Conservation (phyloP, 306 rosid species). For the Alnus rubra region DNA sequence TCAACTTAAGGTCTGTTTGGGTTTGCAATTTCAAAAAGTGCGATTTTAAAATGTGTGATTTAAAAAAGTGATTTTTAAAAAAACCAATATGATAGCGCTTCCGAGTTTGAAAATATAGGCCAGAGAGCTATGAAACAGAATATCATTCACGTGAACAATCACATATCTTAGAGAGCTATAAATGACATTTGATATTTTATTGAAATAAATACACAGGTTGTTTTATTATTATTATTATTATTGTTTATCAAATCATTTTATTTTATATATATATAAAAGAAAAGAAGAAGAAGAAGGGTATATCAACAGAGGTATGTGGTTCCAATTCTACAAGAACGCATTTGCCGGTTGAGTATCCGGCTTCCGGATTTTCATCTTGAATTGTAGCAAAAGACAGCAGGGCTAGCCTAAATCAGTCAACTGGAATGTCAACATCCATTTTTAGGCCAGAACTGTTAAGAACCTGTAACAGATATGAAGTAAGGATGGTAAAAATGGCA, state of each 20-base stretch:
- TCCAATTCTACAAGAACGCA: not conserved
- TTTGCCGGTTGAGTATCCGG: not conserved
- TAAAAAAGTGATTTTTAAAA: too few relatives aligned
- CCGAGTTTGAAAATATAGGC: not conserved
- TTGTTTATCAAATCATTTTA: too few relatives aligned
- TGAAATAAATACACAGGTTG: not conserved
- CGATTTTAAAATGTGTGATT: too few relatives aligned
- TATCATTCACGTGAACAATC: not conserved
- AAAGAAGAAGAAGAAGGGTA: not conserved
- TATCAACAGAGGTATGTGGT: not conserved
- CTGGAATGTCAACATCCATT: constrained; percentile 83
- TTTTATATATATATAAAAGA: not conserved
- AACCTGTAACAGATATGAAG: constrained; percentile 50
- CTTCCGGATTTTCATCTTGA: constrained; percentile 23
- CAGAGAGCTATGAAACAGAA: not conserved
- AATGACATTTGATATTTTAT: not conserved
- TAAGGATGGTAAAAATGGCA: constrained; percentile 6
- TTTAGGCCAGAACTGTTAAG: constrained; percentile 57
- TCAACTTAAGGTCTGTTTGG: too few relatives aligned
- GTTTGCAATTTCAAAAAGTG: too few relatives aligned
- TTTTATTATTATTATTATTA: not conserved
- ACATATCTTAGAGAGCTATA: not conserved
- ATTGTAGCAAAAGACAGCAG: constrained; percentile 10
- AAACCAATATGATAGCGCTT: not conserved
- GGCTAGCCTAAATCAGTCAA: constrained; percentile 44